A percentile compares a stretch with the other conserved stretches of the same genome.
Evolutionary conservation across 1,284 basidiomycete species (phyloP).

Genomic region (Ceraceosorus bombacis): DNA sequence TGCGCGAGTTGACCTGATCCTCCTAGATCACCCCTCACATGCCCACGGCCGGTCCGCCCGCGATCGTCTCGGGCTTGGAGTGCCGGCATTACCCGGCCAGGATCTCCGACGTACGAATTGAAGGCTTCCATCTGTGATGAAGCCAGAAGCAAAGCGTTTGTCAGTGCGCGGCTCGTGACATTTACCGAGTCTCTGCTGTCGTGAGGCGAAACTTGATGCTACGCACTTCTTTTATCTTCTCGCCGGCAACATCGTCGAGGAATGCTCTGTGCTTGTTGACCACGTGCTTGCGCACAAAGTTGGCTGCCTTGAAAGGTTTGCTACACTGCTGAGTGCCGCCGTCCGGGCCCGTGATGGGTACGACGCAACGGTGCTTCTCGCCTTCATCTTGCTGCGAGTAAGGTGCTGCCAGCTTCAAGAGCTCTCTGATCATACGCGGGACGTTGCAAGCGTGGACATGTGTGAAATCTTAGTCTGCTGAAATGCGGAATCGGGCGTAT

Average conservation of each 20-base stretch:
- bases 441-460: too few relatives aligned
- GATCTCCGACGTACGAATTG: slow-evolving; percentile 9
- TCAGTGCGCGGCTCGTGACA: slow-evolving; percentile 3
- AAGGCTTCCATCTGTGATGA: background rate
- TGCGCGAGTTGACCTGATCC: background rate
- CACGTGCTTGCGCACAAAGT: slow-evolving; percentile 43
- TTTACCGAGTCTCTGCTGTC: slow-evolving; percentile 30
- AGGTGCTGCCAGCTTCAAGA: slow-evolving; percentile 22
- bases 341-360: slow-evolving; percentile 16
- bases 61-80: slow-evolving; percentile 9
- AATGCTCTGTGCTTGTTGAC: slow-evolving; percentile 36
- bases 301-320: slow-evolving; percentile 40
- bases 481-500: too few relatives aligned
- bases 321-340: slow-evolving; percentile 17
- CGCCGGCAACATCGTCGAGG: slow-evolving; percentile 16
- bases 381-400: slow-evolving; percentile 32
- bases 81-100: slow-evolving; percentile 2
- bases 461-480: too few relatives aligned
- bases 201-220: slow-evolving; percentile 21
- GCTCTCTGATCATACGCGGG: background rate
- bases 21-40: background rate
- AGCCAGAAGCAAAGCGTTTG: background rate
- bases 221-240: slow-evolving; percentile 17
- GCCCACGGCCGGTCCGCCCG: background rate
- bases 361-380: slow-evolving; percentile 40